Evolutionary conservation across 805 yeast genomes (phyloP), one percentile per base, ranked within the genome.

Genomic region (Saccharomycopsis amapae): DNA sequence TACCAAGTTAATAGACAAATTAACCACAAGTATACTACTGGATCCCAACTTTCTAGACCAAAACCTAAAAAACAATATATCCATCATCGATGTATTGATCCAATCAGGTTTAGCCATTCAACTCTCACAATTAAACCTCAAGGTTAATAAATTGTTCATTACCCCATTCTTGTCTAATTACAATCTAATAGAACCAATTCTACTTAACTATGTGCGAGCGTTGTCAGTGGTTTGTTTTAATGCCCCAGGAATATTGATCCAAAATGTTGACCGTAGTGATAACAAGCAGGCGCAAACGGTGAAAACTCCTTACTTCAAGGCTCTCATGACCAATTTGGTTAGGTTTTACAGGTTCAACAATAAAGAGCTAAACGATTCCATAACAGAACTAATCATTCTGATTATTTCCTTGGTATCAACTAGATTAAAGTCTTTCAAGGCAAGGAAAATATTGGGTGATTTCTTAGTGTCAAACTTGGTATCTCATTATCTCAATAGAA

Each of bases 71-170:
- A 47, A 40, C 32, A 50, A 47, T 32, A 9, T 34, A 24, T 26
- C 46, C 25, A 44, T 49, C 15, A 34, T 50, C 5, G 51, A 45
- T 7, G 49, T 46, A 3, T 40, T 50, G 23, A 30, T 50, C 23
- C 42, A 46, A 22, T 38, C 44, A 3, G 45, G 53, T 4, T 34
- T 50, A 19, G 34, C 18, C 17, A 22, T 23, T 2, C 44, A 42
- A 26, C 5, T 42, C 13, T 6, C 40, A 6, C 36, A 31, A 12
- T 25, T 48, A 9, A 42, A 24, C 22, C 6, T 9, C 7, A 28
- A 44, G 37, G 32, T 38, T 20, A 2, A 24, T 25, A 15, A 15
- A 15, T n/a, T 9, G 26, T 17, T 26, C 19, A 17, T 26, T 38
- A 35, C 24, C 34, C 3, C 19, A 5, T 4, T 3, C 13, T 5